phyloP scores from a whole-genome alignment of 306 rosid species.

The Dalbergia cultrata region DNA sequence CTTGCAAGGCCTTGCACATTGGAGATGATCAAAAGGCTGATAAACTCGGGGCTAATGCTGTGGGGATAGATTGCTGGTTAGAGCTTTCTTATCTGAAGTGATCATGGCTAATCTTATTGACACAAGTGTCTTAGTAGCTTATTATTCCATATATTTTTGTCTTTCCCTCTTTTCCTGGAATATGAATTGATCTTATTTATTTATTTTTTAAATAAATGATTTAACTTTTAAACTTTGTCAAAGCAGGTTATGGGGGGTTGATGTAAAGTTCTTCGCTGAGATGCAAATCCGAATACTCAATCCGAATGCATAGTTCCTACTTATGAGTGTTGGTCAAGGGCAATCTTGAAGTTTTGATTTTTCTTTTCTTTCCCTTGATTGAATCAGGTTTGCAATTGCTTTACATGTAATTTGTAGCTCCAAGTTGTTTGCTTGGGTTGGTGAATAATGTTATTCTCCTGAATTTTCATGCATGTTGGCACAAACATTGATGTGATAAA shows the following conservation, averaged over 20 bases:
- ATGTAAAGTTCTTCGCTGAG: conserved; percentile 79
- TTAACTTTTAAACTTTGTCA: conserved; percentile 28
- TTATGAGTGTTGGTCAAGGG: neutral
- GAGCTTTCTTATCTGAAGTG: conserved; percentile 42
- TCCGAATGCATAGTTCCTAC: conserved; percentile 35
- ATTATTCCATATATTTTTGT: conserved; percentile 9
- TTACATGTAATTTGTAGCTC: conserved; percentile 6
- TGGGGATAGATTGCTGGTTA: conserved; percentile 94
- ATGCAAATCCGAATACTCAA: conserved; percentile 63
- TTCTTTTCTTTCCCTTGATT: neutral
- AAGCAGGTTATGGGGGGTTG: conserved; percentile 91
- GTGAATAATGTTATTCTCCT: conserved; percentile 5
- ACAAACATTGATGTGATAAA: neutral
- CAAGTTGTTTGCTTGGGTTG: conserved; percentile 20
- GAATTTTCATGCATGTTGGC: conserved; percentile 5
- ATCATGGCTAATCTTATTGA: conserved; percentile 3
- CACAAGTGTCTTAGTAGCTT: conserved; percentile 12
- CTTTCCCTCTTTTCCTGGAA: neutral
- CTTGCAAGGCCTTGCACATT: conserved; percentile 79
- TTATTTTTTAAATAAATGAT: neutral
- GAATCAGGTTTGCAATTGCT: neutral
- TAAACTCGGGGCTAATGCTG: conserved; percentile 77
- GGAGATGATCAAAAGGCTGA: conserved; percentile 90
- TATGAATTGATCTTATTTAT: neutral
- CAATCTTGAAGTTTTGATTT: neutral